A percentile compares a stretch with the other conserved stretches of the same genome.
Evolutionary conservation across 129 eudicot genomes (phyloP).

Genomic region (Smallanthus sonchifolius): DNA sequence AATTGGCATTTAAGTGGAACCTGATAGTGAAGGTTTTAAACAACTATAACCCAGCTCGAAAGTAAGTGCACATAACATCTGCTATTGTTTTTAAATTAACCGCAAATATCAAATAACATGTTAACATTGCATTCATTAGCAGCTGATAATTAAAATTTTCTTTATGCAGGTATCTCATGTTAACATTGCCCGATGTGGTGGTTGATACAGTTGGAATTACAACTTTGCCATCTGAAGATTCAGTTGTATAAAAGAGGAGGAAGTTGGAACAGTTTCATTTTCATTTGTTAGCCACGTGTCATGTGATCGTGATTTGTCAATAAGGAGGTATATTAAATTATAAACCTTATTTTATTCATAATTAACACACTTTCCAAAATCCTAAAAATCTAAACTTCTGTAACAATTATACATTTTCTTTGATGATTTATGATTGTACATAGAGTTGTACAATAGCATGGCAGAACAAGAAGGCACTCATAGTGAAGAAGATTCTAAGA

Average conservation of each 20-base stretch:
- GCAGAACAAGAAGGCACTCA: conserved; percentile 72
- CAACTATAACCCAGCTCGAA: too few relatives aligned
- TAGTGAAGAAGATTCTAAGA: conserved; percentile 34
- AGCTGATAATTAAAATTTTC: too few relatives aligned
- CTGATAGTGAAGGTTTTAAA: too few relatives aligned
- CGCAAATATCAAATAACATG: too few relatives aligned
- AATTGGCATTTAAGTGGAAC: too few relatives aligned
- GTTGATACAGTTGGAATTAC: conserved; percentile 90
- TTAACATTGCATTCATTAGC: too few relatives aligned
- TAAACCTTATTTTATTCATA: neutral
- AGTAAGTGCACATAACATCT: too few relatives aligned
- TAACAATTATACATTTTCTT: neutral
- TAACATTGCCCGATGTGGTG: conserved; percentile 95
- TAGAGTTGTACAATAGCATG: conserved; percentile 72
- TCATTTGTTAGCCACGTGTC: conserved; percentile 93
- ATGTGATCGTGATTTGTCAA: conserved; percentile 83
- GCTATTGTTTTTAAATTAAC: too few relatives aligned
- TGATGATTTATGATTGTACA: conserved; percentile 29
- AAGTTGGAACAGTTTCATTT: conserved; percentile 55
- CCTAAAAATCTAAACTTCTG: neutral
- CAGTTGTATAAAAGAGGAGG: conserved; percentile 81
- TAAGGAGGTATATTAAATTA: conserved; percentile 63
- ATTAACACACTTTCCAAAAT: neutral
- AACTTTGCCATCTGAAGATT: conserved; percentile 85
- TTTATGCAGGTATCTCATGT: too few relatives aligned